Percentiles rank a stretch among this genome's conserved stretches.
Conservation (phyloP, 345 rosid genomes). For the Salix suchowensis region DNA sequence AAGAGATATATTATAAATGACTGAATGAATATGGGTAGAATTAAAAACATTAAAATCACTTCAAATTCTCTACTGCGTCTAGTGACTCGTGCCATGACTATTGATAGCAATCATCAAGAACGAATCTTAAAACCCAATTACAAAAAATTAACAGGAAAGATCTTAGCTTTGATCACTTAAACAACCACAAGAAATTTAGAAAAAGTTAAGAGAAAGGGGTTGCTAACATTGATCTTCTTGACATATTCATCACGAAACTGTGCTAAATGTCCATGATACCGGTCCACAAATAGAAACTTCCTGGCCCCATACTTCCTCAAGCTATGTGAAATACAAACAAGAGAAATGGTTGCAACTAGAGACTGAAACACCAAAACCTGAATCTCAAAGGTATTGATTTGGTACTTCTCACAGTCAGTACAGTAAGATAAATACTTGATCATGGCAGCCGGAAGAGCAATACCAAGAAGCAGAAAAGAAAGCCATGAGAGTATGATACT, state of each 20-base stretch:
- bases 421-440: constrained; percentile 10
- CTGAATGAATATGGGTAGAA: too few relatives aligned
- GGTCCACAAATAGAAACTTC: constrained; percentile 39
- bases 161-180: not conserved
- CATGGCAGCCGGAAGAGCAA: constrained; percentile 26
- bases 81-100: not conserved
- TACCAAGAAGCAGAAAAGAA: constrained; percentile 32
- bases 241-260: constrained; percentile 25
- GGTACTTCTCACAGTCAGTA: constrained; percentile 11
- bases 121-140: not conserved
- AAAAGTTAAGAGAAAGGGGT: not conserved
- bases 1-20: not conserved
- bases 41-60: not conserved
- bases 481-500: constrained; percentile 30
- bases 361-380: constrained; percentile 30
- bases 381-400: constrained; percentile 26
- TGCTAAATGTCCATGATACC: constrained; percentile 19
- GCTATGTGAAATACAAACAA: constrained; percentile 28
- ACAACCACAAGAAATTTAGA: not conserved
- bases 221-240: constrained; percentile 27
- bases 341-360: constrained; percentile 32
- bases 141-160: not conserved
- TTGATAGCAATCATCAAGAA: not conserved
- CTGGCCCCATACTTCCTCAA: constrained; percentile 36
- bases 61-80: not conserved